Evolutionary conservation across 228 moss, liverwort and hornwort genomes (phyloP).

Genomic region (Sphagnum magellanicum): DNA sequence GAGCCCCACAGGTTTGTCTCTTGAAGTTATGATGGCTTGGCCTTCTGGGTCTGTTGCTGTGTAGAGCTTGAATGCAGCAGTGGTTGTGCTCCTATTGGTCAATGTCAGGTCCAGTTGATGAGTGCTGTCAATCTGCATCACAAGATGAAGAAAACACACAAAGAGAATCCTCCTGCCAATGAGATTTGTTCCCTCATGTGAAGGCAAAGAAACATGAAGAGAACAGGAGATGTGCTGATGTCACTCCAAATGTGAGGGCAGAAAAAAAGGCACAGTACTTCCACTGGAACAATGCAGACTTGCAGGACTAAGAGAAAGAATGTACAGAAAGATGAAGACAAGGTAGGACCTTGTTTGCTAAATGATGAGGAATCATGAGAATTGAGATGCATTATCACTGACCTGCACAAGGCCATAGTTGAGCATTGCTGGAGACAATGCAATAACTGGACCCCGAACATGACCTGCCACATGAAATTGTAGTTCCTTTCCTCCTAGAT

Average conservation of each 20-base stretch:
- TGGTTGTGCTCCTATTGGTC: slow-evolving; percentile 57
- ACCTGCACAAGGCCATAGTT: slow-evolving; percentile 84
- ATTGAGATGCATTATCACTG: not conserved
- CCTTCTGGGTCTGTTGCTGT: slow-evolving; percentile 17
- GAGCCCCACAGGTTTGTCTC: slow-evolving; percentile 16
- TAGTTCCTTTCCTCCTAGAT: slow-evolving; percentile 23
- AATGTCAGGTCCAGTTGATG: slow-evolving; percentile 43
- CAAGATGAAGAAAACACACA: not conserved
- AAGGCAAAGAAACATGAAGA: too few relatives aligned
- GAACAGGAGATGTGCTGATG: too few relatives aligned
- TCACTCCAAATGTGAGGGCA: too few relatives aligned
- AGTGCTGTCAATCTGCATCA: slow-evolving; percentile 52
- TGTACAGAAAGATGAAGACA: too few relatives aligned
- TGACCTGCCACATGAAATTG: slow-evolving; percentile 58
- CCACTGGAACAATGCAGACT: too few relatives aligned
- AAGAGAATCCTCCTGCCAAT: not conserved
- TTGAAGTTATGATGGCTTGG: slow-evolving; percentile 5
- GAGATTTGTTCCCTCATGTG: too few relatives aligned
- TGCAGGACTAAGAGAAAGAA: too few relatives aligned
- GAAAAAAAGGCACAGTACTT: too few relatives aligned
- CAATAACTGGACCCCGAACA: slow-evolving; percentile 50
- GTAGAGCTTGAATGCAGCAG: slow-evolving; percentile 59
- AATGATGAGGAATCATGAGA: too few relatives aligned
- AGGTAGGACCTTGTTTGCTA: too few relatives aligned
- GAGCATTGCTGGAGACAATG: slow-evolving; percentile 41